Percentiles rank a stretch among this genome's conserved stretches.
Evolutionary conservation across 2,329 filamentous ascomycete species (phyloP).

Genomic region (Paraphaeosphaeria minitans): DNA sequence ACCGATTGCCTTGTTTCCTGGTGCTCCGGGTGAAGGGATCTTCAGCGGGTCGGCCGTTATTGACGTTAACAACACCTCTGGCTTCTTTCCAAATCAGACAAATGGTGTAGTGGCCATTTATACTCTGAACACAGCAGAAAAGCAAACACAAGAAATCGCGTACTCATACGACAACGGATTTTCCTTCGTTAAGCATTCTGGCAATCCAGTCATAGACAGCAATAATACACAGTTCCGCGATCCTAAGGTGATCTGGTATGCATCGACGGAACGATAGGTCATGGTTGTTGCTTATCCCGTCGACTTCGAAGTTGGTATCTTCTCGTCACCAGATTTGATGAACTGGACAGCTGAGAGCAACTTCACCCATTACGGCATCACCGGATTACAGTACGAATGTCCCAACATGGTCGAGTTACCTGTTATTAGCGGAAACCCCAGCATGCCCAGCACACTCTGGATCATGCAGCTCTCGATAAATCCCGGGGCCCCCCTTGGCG

Average conservation of each 20-base stretch:
- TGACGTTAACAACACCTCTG: constrained; percentile 68
- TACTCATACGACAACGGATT: constrained; percentile 67
- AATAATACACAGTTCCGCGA: constrained; percentile 65
- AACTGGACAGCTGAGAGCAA: constrained; percentile 65
- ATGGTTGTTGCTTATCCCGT: constrained; percentile 61
- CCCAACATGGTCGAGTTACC: constrained; percentile 66
- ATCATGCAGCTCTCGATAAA: constrained; percentile 61
- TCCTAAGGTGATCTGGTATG: constrained; percentile 67
- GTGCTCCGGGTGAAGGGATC: constrained; percentile 59
- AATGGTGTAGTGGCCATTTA: constrained; percentile 68
- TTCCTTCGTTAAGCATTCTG: constrained; percentile 63
- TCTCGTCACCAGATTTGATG: constrained; percentile 63
- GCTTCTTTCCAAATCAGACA: constrained; percentile 66
- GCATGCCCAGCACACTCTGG: constrained; percentile 36
- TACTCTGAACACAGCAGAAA: constrained; percentile 51
- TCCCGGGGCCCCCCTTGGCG: constrained; percentile 62
- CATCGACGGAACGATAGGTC: constrained; percentile 57
- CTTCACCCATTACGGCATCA: constrained; percentile 59
- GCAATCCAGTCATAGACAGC: constrained; percentile 65
- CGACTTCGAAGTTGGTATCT: constrained; percentile 65
- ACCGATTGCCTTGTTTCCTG: constrained; percentile 65
- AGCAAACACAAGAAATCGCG: constrained; percentile 64
- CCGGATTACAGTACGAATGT: constrained; percentile 66
- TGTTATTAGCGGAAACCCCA: constrained; percentile 46
- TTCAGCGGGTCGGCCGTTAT: constrained; percentile 63